Base-by-base conservation (phyloP, 208 protist genomes). In the Novymonas esmeraldas region DNA sequence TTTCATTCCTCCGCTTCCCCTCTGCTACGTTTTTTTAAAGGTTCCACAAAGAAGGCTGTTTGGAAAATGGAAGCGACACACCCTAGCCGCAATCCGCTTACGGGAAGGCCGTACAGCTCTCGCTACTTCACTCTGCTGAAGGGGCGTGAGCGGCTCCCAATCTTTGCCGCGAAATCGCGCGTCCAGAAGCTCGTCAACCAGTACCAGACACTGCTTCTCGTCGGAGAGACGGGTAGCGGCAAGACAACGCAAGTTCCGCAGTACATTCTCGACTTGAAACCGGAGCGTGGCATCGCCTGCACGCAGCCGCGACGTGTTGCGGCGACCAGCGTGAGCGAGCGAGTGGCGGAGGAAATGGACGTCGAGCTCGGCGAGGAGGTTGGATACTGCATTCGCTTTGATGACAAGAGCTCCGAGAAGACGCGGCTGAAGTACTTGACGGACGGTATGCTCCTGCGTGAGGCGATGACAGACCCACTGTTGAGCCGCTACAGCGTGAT, bases 381-480 rank as follows among this genome's bases (percentile, higher is more conserved):
- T 3, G 99, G 99, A 13, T 99, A 99, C 80, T 87, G 74, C 7
- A 98, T 99, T 75, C 94, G 99, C 61, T 99, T 99, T 80, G 98
- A 99, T 63, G 98, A 99, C 71, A 95, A 83, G 52, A 98, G 94
- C 20, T 93, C 79, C 9, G 70, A 82, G 13, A 84, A 97, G 28
- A 99, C 99, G 9, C 77, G 83, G 0, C 88, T 99, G 7, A 99
- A 99, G 65, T 99, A 99, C 73, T 87, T 99, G 72, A 99, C 98
- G 1, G 98, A 99, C 87, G 98, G 98, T 94, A 99, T 99, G 91
- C 72, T 99, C 10, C 81, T 99, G 14, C 90, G 98, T 49, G 98
- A 99, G 70, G 97, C 92, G 41, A 92, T 99, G 70, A 63, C 86
- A 20, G 98, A 99, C 73, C 82, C 93, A 13, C 46, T 94, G 10